Percentiles rank a stretch among this genome's conserved stretches.
phyloP scores from a whole-genome alignment of 2,329 filamentous ascomycete genomes.

The Xylariaceae sp. region DNA sequence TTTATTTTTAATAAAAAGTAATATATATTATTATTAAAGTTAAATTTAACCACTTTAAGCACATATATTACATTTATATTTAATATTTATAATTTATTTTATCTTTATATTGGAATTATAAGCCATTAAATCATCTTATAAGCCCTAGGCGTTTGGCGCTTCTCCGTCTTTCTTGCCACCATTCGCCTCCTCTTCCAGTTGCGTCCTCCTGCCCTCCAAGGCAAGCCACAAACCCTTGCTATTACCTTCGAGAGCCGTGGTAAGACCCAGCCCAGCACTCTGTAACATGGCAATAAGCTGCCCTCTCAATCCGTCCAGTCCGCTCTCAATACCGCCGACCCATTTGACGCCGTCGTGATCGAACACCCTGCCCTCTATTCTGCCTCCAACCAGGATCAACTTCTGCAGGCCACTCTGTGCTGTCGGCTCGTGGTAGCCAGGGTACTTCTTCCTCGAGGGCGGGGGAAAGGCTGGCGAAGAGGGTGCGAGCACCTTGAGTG shows the following conservation, averaged over 20 bases:
- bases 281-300: slow-evolving; percentile 83
- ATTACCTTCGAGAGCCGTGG: slow-evolving; percentile 76
- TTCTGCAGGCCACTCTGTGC: slow-evolving; percentile 87
- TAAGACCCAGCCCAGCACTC: slow-evolving; percentile 75
- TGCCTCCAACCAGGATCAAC: slow-evolving; percentile 80
- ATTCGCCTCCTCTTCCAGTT: slow-evolving; percentile 73
- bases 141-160: slow-evolving; percentile 26
- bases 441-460: slow-evolving; percentile 73
- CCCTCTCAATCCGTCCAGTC: slow-evolving; percentile 76
- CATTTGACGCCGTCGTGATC: slow-evolving; percentile 70
- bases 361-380: slow-evolving; percentile 84
- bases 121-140: background rate
- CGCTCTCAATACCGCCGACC: slow-evolving; percentile 76
- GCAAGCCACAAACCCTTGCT: slow-evolving; percentile 84
- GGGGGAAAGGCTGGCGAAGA: slow-evolving; percentile 73
- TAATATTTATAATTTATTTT: too few relatives aligned
- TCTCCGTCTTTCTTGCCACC: slow-evolving; percentile 35
- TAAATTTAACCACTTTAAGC: too few relatives aligned
- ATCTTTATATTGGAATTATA: too few relatives aligned
- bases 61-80: too few relatives aligned
- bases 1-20: too few relatives aligned
- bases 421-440: slow-evolving; percentile 76
- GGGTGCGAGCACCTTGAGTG: slow-evolving; percentile 76
- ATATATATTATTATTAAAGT: too few relatives aligned
- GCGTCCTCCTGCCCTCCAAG: slow-evolving; percentile 77